A percentile compares a stretch with the other conserved stretches of the same genome.
phyloP scores from a whole-genome alignment of 2,329 filamentous ascomycete species.

The Nothopassalora personata region DNA sequence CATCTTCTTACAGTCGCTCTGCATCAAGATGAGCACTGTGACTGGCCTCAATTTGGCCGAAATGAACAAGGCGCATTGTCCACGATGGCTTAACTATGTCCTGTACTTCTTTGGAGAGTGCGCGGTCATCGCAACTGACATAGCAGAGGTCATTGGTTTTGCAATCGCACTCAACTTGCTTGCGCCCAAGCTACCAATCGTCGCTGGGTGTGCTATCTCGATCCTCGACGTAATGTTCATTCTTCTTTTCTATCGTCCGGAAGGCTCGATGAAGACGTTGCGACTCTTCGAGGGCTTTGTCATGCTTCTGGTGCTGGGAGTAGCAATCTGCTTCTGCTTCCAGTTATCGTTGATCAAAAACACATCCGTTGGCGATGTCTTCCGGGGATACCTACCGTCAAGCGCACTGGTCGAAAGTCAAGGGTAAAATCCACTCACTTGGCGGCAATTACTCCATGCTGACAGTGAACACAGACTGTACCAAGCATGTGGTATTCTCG shows the following conservation, averaged over 20 bases:
- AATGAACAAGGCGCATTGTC: constrained; percentile 46
- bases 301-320: constrained; percentile 58
- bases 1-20: constrained; percentile 63
- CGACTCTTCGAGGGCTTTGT: constrained; percentile 63
- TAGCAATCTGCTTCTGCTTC: constrained; percentile 66
- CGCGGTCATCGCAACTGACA: constrained; percentile 56
- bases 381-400: constrained; percentile 61
- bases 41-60: constrained; percentile 48
- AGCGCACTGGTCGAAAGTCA: constrained; percentile 52
- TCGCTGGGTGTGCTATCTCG: constrained; percentile 63
- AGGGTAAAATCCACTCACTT: constrained; percentile 37
- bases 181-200: constrained; percentile 55
- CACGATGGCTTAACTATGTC: constrained; percentile 50
- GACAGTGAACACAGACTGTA: constrained; percentile 45
- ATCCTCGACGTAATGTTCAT: constrained; percentile 65
- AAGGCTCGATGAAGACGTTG: constrained; percentile 53
- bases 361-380: constrained; percentile 54
- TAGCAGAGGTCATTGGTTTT: constrained; percentile 63
- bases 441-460: constrained; percentile 5
- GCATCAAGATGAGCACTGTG: constrained; percentile 53
- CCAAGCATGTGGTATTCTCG: constrained; percentile 70
- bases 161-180: constrained; percentile 65
- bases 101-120: constrained; percentile 52
- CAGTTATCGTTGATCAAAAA: constrained; percentile 59
- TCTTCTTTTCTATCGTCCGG: constrained; percentile 60